These are phyloP conservation scores for Ogataea zsoltii DNA, from an alignment of 805 yeast species.

Conservation along the genomic window DNA sequence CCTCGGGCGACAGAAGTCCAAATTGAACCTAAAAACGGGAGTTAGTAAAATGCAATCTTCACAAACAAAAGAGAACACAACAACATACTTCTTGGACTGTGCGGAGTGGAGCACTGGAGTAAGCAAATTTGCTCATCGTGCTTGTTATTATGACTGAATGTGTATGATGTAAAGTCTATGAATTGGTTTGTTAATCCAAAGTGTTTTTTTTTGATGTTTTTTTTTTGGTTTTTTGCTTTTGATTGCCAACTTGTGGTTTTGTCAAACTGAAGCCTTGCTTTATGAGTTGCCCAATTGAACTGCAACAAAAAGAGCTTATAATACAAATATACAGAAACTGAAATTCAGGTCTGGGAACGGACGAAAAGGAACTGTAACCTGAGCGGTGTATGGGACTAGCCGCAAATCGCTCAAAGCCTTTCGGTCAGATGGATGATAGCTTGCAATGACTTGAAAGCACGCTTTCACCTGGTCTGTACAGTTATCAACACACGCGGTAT, in stretches of 20 bases:
- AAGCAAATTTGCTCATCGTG: slow-evolving; percentile 62
- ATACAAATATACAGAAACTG: slow-evolving; percentile 16
- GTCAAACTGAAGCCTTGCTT: slow-evolving; percentile 1
- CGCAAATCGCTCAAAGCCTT: slow-evolving; percentile 3
- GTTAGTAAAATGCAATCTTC: slow-evolving; percentile 13
- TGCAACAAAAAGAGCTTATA: slow-evolving; percentile 13
- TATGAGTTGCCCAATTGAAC: slow-evolving; percentile 8
- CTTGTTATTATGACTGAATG: slow-evolving; percentile 11
- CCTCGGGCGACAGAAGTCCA: slow-evolving; percentile 97
- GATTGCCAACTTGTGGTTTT: slow-evolving; percentile 3
- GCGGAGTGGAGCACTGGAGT: slow-evolving; percentile 97
- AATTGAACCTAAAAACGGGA: slow-evolving; percentile 74
- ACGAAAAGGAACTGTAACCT: slow-evolving; percentile 5
- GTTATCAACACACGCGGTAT: slow-evolving; percentile 2
- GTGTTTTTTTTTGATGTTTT: slow-evolving; percentile 7
- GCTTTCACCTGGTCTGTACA: slow-evolving; percentile 6
- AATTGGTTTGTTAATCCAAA: slow-evolving; percentile 4
- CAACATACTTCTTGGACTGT: slow-evolving; percentile 86
- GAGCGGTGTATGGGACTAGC: slow-evolving; percentile 6
- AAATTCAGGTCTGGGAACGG: slow-evolving; percentile 5
- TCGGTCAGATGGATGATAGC: slow-evolving; percentile 1
- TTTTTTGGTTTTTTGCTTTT: slow-evolving; percentile 14
- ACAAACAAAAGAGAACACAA: neutral
- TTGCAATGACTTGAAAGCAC: slow-evolving; percentile 1
- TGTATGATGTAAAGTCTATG: slow-evolving; percentile 12